A percentile compares a stretch with the other conserved stretches of the same genome.
Evolutionary conservation across 169 alveolate species (phyloP).

Genomic region (Cryptosporidium tyzzeri): DNA sequence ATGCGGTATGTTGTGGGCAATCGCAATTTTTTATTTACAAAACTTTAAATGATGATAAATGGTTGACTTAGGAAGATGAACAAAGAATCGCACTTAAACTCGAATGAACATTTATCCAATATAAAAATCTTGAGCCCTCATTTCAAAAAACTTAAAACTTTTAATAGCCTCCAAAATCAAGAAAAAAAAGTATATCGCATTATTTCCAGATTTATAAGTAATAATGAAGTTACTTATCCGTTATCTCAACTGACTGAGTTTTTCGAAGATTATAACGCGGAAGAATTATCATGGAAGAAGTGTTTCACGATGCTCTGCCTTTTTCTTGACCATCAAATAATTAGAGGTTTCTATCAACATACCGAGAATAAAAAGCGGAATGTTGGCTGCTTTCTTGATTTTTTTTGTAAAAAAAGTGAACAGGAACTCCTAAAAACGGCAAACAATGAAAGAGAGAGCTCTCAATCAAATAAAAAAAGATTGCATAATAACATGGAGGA

Average conservation of each 20-base stretch:
- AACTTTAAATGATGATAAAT: neutral
- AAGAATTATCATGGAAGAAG: constrained; percentile 9
- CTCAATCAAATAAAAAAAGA: neutral
- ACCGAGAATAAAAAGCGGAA: neutral
- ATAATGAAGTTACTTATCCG: neutral
- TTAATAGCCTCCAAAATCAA: neutral
- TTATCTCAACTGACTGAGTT: constrained; percentile 9
- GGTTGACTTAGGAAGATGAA: neutral
- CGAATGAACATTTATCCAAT: neutral
- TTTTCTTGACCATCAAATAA: constrained; percentile 26
- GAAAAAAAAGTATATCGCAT: constrained; percentile 17
- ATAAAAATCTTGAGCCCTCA: neutral
- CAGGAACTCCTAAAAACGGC: neutral
- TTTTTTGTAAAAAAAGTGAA: neutral
- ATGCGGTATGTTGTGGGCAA: constrained; percentile 5
- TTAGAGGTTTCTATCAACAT: neutral
- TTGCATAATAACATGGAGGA: neutral
- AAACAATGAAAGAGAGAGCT: neutral
- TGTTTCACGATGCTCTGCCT: constrained; percentile 20
- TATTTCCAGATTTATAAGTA: neutral
- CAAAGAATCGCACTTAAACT: neutral
- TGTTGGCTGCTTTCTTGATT: neutral
- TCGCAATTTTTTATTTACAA: neutral
- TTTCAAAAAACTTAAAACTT: constrained; percentile 3
- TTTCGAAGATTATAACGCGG: constrained; percentile 3